phyloP scores from a whole-genome alignment of 495 filamentous ascomycete genomes.

The Penicillium malachiteum region DNA sequence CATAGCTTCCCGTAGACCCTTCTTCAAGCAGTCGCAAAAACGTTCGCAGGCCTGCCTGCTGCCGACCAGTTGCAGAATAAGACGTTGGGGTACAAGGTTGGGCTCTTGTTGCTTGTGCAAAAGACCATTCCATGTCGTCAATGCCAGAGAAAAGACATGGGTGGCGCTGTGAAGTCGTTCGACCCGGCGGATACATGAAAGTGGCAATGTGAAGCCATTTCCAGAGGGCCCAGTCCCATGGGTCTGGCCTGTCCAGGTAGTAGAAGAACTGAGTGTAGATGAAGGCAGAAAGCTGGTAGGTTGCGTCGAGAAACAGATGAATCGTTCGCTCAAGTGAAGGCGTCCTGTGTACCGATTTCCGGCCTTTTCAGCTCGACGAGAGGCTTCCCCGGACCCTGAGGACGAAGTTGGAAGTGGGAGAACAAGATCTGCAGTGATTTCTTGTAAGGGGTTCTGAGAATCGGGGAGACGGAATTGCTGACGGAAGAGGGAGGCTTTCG shows the following conservation, averaged over 20 bases:
- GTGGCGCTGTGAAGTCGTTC: slow-evolving; percentile 89
- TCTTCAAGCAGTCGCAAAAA: slow-evolving; percentile 94
- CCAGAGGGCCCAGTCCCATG: slow-evolving; percentile 90
- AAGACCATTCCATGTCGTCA: slow-evolving; percentile 92
- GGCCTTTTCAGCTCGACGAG: slow-evolving; percentile 54
- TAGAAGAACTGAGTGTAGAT: slow-evolving; percentile 71
- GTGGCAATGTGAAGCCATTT: slow-evolving; percentile 93
- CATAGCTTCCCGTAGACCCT: slow-evolving; percentile 77
- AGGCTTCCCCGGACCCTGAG: slow-evolving; percentile 57
- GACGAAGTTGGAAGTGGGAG: slow-evolving; percentile 61
- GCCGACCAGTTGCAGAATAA: slow-evolving; percentile 87
- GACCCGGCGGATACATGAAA: slow-evolving; percentile 86
- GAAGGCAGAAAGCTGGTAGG: slow-evolving; percentile 81
- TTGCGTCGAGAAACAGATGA: slow-evolving; percentile 93
- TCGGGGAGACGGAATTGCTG: slow-evolving; percentile 94
- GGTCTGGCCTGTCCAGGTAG: slow-evolving; percentile 80
- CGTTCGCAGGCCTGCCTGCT: slow-evolving; percentile 86
- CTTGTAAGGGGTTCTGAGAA: slow-evolving; percentile 85
- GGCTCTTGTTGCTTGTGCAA: slow-evolving; percentile 53
- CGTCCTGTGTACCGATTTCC: slow-evolving; percentile 91
- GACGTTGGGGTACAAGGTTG: slow-evolving; percentile 66
- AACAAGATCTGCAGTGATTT: slow-evolving; percentile 93
- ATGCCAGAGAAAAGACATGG: slow-evolving; percentile 86
- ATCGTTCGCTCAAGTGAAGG: slow-evolving; percentile 89
- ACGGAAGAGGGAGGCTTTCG: slow-evolving; percentile 91